Base-by-base conservation (phyloP, 2,329 filamentous ascomycete species). In the Akanthomyces uredinophilus region DNA sequence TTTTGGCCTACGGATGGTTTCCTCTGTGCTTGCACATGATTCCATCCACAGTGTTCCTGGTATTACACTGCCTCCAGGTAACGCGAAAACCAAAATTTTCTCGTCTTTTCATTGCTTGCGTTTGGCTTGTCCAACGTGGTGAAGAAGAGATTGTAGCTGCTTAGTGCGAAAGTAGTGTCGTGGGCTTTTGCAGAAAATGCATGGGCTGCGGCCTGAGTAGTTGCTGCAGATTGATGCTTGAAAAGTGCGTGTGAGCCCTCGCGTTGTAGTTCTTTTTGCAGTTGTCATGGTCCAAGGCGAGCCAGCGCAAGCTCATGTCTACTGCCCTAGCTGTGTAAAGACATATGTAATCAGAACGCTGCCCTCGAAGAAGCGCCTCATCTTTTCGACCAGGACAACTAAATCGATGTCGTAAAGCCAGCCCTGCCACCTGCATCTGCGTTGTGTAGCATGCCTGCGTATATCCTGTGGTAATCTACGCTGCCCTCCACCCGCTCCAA, bases 1-100 rank as follows among this genome's bases (percentile, higher is more conserved):
- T 76, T 76, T 77, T 77, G 73, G 67, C 56, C 27, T 50, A 49
- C 47, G 73, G 71, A 68, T 58, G 66, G 71, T 70, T 67, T 74
- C 74, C 74, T 68, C 74, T 77, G 73, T 73, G 74, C 75, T 76
- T 75, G 74, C 75, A 70, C 70, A 76, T 69, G 75, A 72, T 71
- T 65, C 72, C 61, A 32, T 67, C 69, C 74, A 77, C 70, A 69
- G 75, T 77, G 74, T 77, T 73, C 75, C 75, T 77, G 75, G 75
- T 78, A 76, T 75, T 72, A 76, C 75, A 77, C 74, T 77, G 73
- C 73, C 70, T 77, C 74, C 74, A 75, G 74, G 75, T 67, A 75
- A 78, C 73, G 76, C 75, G 73, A 78, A 74, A 22, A 49, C 43
- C 41, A 46, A 50, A 35, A 14, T 22, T 56, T 67, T 65, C 68